Evolutionary conservation across 805 yeast genomes (phyloP).

Genomic region (Wickerhamomyces rabaulensis): DNA sequence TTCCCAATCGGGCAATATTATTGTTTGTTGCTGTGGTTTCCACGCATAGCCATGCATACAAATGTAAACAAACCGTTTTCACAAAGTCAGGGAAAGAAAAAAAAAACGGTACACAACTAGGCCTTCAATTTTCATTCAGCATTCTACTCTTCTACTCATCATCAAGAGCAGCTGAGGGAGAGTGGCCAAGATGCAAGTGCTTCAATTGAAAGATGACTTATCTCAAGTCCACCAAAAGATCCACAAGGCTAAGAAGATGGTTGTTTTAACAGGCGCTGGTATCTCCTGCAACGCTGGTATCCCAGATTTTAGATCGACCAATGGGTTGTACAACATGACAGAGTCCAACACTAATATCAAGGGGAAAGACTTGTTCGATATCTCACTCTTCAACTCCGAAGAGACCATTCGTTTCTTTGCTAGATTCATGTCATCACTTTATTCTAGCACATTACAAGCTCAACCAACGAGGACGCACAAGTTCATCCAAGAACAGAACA

Average conservation of each 20-base stretch:
- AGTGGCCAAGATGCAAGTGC: not conserved
- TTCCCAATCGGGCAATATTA: not conserved
- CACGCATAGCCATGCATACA: not conserved
- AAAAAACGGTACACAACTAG: not conserved
- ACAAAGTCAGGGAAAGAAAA: not conserved
- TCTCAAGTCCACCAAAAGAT: constrained; percentile 18
- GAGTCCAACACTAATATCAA: constrained; percentile 38
- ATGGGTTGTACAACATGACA: constrained; percentile 69
- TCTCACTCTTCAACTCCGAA: constrained; percentile 69
- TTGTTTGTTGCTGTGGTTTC: not conserved
- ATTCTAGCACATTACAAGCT: constrained; percentile 58
- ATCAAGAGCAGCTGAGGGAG: not conserved
- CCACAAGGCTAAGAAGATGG: constrained; percentile 39
- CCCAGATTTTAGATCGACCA: constrained; percentile 85
- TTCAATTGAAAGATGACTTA: constrained; percentile 1
- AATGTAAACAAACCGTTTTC: not conserved
- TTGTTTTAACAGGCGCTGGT: constrained; percentile 90
- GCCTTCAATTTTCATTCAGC: not conserved
- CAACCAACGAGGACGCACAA: constrained; percentile 80
- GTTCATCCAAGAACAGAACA: constrained; percentile 43
- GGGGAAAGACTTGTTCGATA: constrained; percentile 90
- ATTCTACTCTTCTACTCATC: not conserved
- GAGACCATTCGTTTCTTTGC: constrained; percentile 70
- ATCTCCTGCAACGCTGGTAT: constrained; percentile 96
- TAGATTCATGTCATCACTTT: constrained; percentile 80